Conservation (phyloP, 345 rosid genomes). For the Lepidium aucheri region DNA sequence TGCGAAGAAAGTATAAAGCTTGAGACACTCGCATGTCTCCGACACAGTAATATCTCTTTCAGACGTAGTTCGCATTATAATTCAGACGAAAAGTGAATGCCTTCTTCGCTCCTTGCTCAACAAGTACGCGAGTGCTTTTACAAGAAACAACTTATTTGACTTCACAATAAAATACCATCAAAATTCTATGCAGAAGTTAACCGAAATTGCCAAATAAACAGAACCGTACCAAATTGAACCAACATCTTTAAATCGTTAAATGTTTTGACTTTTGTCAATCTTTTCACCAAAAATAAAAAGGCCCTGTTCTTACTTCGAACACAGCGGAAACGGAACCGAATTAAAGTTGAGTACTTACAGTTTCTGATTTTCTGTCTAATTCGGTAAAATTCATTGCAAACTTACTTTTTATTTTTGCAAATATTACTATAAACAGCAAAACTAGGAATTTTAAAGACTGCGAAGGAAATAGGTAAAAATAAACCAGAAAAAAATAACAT, state of each 20-base stretch:
- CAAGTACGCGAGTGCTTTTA: slow-evolving; percentile 7
- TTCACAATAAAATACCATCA: background rate
- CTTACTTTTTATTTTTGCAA: background rate
- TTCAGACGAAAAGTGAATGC: background rate
- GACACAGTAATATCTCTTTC: background rate
- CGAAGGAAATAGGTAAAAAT: background rate
- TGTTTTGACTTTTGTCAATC: no score
- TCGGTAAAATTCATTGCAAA: no score
- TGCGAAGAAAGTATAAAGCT: slow-evolving; percentile 27
- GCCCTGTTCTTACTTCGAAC: no score
- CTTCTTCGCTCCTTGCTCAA: background rate
- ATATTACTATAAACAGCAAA: background rate
- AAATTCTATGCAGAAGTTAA: background rate
- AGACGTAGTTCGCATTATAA: background rate
- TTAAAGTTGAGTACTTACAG: no score
- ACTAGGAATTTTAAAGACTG: background rate
- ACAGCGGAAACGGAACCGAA: no score
- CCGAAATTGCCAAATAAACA: background rate
- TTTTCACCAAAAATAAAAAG: no score
- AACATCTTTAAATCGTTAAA: no score
- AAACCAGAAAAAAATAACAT: no score
- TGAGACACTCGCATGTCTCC: slow-evolving; percentile 32
- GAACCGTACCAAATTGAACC: background rate
- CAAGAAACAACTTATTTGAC: background rate
- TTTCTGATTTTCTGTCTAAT: no score